Evolutionary conservation across 805 yeast genomes (phyloP), one percentile per base, ranked within the genome.

Genomic region (Komagataella kurtzmanii): DNA sequence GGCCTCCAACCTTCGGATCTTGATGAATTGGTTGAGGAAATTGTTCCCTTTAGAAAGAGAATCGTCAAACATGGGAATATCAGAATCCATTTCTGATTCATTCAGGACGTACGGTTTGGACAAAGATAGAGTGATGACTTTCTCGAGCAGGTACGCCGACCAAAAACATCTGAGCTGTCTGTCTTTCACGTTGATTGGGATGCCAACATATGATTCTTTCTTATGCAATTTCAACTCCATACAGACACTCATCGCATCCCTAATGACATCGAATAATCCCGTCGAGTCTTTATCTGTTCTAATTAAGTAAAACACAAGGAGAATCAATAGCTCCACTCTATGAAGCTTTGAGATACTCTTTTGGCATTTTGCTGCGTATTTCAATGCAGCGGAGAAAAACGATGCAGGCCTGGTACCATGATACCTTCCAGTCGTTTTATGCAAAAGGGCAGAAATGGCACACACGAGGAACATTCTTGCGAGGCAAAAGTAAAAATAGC

Each of bases 201-300:
- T 59, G 36, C 61, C 61, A 45, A 58, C 52, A 56, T 74, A 74
- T 2, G 71, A 56, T 46, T 57, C 59, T 12, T 65, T 57, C 54
- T 66, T 70, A 57, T 74, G 71, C 40, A 74, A 57, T 12, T 63
- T 59, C 46, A 71, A 53, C 36, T 56, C 51, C n/a, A 65, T 61
- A 57, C 78, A 76, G 10, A 76, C 62, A 18, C 65, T 61, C 72
- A 79, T 70, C 5, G 81, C 74, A 58, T 79, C 83, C 43, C 70
- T 67, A 40, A 80, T 71, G 47, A 80, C 75, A 18, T 73, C 74
- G 58, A 76, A 78, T 12, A 79, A 66, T 8, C 75, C 75, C 24
- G 73, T 68, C 5, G 84, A 72, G 58, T 81, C 86, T 50, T 75
- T 69, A 57, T 81, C 86, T 2, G 84, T 79, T 59, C 86, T 68